phyloP scores from a whole-genome alignment of 2,329 filamentous ascomycete species.

The Coniella vitis region DNA sequence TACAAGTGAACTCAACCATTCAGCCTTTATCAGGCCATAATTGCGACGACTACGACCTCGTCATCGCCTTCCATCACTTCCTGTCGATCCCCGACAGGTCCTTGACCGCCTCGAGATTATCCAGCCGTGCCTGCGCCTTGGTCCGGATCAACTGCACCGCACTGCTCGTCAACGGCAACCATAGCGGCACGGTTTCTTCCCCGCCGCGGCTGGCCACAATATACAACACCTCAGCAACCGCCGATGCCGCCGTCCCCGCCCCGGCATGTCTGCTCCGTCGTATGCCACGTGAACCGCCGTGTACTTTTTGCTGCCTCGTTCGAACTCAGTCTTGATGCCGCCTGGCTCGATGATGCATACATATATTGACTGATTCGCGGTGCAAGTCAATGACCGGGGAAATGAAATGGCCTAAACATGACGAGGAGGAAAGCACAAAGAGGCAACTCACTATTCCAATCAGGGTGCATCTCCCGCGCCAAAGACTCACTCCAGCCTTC shows the following conservation, averaged over 20 bases:
- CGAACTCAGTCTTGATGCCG: slow-evolving; percentile 7
- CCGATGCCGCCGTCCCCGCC: not conserved
- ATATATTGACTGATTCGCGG: slow-evolving; percentile 5
- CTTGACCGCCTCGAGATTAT: slow-evolving; percentile 1
- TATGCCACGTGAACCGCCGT: not conserved
- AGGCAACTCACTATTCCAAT: slow-evolving; percentile 18
- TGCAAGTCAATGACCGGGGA: no score
- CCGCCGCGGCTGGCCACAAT: not conserved
- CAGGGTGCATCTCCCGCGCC: slow-evolving; percentile 17
- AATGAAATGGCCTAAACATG: not conserved
- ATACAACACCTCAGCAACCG: not conserved
- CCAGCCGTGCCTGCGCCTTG: slow-evolving; percentile 1
- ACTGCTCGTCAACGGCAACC: not conserved
- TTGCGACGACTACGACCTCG: no score
- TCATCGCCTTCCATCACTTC: no score
- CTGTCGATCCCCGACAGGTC: not conserved
- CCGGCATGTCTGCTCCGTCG: slow-evolving; percentile 1
- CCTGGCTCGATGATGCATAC: slow-evolving; percentile 2
- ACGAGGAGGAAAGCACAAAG: not conserved
- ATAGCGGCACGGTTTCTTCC: not conserved
- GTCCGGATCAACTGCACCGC: not conserved
- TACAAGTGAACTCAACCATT: no score
- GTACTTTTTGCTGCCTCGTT: not conserved
- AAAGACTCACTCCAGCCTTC: slow-evolving; percentile 21
- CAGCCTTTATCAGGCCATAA: no score